Evolutionary conservation across 176 grass and related monocot genomes (phyloP), one percentile per base, ranked within the genome.

Genomic region (Raddia guianensis): DNA sequence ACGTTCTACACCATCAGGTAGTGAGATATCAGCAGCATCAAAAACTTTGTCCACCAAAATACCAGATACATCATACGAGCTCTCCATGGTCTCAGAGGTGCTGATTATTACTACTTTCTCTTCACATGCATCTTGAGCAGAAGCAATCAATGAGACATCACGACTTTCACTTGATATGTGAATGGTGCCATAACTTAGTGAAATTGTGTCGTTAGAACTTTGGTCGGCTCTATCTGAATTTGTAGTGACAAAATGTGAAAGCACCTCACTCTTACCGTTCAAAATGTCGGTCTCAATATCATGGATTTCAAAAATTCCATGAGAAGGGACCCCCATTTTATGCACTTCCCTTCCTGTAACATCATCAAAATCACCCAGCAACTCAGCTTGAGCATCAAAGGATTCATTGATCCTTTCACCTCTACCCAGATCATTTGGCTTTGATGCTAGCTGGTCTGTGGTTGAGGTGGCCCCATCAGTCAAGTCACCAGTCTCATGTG

Each of bases 291-390:
- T 63, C 58, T 91, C 68, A 13, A 43, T 27, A 45, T 83, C 65
- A 72, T 49, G 71, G 80, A 82, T 87, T 78, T 89, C 78, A 54
- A 90, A 73, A 77, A 84, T 70, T 2, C n/a, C 72, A 64, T 84
- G 77, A 57, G 77, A 54, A 80, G 85, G 74, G 64, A 75, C 57
- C 44, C 86, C 70, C 48, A 78, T 40, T n/a, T 46, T 62, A 66
- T 74, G 21, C 14, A 80, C 84, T 86, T 84, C 80, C 44, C 51
- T 66, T 71, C 53, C 45, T 61, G 48, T 50, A 59, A 21, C 69
- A 64, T 82, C 74, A 51, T 76, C 68, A 84, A 40, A 73, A 63
- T 79, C 72, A 84, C 73, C 73, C 19, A 37, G 49, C 47, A 60
- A 50, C 69, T 54, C 56, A 79, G 3, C 43, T 81, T 75, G 67